Percentiles rank a stretch among this genome's conserved stretches.
phyloP scores from a whole-genome alignment of 2,329 filamentous ascomycete genomes.

The Tolypocladium ovalisporum region DNA sequence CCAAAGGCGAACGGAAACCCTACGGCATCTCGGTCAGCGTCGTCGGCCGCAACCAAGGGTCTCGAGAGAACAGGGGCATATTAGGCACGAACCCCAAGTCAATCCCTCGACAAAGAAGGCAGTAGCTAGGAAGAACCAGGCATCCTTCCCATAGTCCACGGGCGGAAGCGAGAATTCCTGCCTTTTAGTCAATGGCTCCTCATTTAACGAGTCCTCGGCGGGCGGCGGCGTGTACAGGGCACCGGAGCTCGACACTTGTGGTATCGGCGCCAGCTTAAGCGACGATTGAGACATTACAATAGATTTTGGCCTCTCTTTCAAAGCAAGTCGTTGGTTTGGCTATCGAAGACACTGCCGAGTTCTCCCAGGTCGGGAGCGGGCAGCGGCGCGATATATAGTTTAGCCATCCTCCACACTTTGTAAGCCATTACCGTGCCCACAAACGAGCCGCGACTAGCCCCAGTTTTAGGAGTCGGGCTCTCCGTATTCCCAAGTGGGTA shows the following conservation, averaged over 20 bases:
- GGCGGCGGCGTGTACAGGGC: background rate
- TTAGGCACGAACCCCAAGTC: slow-evolving; percentile 18
- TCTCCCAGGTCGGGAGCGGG: background rate
- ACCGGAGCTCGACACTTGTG: background rate
- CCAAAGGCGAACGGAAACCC: slow-evolving; percentile 60
- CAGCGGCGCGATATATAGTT: background rate
- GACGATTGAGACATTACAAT: background rate
- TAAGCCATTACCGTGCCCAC: background rate
- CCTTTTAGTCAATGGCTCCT: background rate
- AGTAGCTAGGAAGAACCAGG: slow-evolving; percentile 21
- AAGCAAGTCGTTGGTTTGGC: background rate
- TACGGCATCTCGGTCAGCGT: slow-evolving; percentile 26
- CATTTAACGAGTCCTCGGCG: background rate
- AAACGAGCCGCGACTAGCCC: background rate
- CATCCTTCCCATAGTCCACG: slow-evolving; percentile 20
- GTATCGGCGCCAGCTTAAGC: background rate
- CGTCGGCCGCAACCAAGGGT: background rate
- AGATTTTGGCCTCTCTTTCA: background rate
- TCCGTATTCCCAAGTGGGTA: background rate
- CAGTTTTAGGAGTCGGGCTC: background rate
- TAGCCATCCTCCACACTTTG: background rate
- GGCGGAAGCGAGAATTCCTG: slow-evolving; percentile 13
- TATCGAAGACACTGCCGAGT: background rate
- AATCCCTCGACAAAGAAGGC: slow-evolving; percentile 21
- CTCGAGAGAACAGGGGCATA: background rate